Evolutionary conservation across 2,329 filamentous ascomycete genomes (phyloP).

Genomic region (Hymenoscyphus linearis): DNA sequence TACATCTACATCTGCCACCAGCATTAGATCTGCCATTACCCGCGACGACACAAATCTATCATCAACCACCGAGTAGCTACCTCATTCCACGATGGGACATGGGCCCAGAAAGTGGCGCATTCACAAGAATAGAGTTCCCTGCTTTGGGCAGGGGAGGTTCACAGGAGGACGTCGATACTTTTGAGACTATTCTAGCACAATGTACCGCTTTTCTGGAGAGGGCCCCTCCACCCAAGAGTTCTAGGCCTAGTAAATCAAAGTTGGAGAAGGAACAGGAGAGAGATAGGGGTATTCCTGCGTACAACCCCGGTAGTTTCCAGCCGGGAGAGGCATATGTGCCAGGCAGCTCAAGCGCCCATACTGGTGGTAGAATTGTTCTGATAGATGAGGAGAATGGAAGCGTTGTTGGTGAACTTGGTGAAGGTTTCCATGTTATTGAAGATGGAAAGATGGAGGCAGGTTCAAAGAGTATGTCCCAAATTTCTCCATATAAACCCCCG

Average conservation of each 20-base stretch:
- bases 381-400: slow-evolving; percentile 95
- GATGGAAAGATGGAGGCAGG: slow-evolving; percentile 70
- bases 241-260: slow-evolving; percentile 19
- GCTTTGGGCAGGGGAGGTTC: slow-evolving; percentile 65
- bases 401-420: slow-evolving; percentile 84
- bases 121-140: slow-evolving; percentile 91
- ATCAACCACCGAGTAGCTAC: slow-evolving; percentile 88
- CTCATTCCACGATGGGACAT: slow-evolving; percentile 94
- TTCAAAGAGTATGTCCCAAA: slow-evolving; percentile 68
- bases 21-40: slow-evolving; percentile 91
- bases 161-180: slow-evolving; percentile 92
- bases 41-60: slow-evolving; percentile 94
- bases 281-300: slow-evolving; percentile 42
- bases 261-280: slow-evolving; percentile 32
- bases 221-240: slow-evolving; percentile 48
- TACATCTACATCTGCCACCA: slow-evolving; percentile 89
- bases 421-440: slow-evolving; percentile 76
- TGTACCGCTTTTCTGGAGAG: slow-evolving; percentile 94
- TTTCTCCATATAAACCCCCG: background rate
- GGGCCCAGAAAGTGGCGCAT: slow-evolving; percentile 80
- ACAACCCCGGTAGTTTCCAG: slow-evolving; percentile 77
- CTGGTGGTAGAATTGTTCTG: slow-evolving; percentile 77
- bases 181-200: slow-evolving; percentile 96
- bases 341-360: slow-evolving; percentile 51
- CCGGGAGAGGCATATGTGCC: slow-evolving; percentile 74